Percentiles rank a stretch among this genome's conserved stretches.
These are phyloP conservation scores for Yamadazyma spencermartinsiae DNA, from an alignment of 1,139 yeast species.

Conservation along the genomic window DNA sequence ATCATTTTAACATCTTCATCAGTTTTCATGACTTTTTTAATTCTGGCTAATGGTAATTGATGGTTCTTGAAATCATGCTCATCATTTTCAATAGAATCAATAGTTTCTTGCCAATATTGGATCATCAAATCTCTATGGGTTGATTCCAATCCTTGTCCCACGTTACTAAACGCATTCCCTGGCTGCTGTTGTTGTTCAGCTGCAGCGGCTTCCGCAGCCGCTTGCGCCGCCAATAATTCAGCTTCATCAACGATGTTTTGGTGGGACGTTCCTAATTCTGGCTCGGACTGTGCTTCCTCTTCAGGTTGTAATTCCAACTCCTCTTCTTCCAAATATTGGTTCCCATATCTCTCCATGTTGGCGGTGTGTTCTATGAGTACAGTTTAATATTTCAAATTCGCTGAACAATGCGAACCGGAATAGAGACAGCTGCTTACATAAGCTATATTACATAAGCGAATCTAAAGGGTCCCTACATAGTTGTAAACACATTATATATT, in stretches of 20 bases:
- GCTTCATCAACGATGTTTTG: slow-evolving; percentile 36
- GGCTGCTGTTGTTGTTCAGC: slow-evolving; percentile 48
- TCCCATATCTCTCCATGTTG: slow-evolving; percentile 15
- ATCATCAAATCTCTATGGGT: slow-evolving; percentile 84
- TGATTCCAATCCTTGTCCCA: slow-evolving; percentile 89
- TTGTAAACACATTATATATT: too few relatives aligned
- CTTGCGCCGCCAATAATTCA: slow-evolving; percentile 44
- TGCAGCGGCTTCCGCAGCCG: slow-evolving; percentile 52
- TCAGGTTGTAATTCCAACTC: slow-evolving; percentile 11
- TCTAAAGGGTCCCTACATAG: too few relatives aligned
- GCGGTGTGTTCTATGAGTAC: neutral
- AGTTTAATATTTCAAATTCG: slow-evolving; percentile 3
- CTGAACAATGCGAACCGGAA: slow-evolving; percentile 1
- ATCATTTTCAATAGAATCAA: slow-evolving; percentile 85
- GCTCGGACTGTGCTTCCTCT: slow-evolving; percentile 8
- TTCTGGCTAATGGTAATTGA: slow-evolving; percentile 90
- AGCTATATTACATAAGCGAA: too few relatives aligned
- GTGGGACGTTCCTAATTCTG: slow-evolving; percentile 15
- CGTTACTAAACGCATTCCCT: slow-evolving; percentile 83
- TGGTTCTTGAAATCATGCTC: slow-evolving; percentile 93
- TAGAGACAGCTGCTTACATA: too few relatives aligned
- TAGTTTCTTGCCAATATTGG: slow-evolving; percentile 96
- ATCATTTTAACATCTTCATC: slow-evolving; percentile 98
- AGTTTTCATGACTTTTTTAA: slow-evolving; percentile 95
- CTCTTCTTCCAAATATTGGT: slow-evolving; percentile 16